A percentile compares a stretch with the other conserved stretches of the same genome.
Conservation (phyloP, 768 basidiomycete species). For the Boletellus ananas region DNA sequence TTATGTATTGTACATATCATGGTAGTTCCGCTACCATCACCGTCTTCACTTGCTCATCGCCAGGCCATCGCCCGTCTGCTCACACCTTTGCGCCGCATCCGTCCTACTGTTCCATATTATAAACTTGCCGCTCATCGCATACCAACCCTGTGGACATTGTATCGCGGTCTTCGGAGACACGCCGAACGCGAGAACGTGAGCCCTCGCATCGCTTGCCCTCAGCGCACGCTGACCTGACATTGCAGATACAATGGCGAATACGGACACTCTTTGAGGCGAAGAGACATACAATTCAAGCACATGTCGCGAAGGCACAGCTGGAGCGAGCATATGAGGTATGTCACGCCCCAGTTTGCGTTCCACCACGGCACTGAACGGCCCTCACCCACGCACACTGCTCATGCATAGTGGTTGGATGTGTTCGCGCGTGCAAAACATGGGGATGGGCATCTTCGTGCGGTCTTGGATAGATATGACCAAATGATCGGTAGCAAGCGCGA, state of each 20-base stretch:
- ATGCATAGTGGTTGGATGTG: conserved; percentile 48
- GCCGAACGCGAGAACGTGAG: conserved; percentile 56
- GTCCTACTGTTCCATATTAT: conserved; percentile 64
- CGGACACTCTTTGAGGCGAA: conserved; percentile 50
- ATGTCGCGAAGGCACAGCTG: conserved; percentile 44
- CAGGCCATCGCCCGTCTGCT: conserved; percentile 49
- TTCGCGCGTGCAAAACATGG: conserved; percentile 55
- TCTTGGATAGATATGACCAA: conserved; percentile 56
- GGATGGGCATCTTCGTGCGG: conserved; percentile 40
- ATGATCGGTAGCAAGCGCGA: conserved; percentile 51
- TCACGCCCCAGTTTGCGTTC: neutral
- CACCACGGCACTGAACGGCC: neutral
- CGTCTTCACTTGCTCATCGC: conserved; percentile 46
- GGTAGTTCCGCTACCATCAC: conserved; percentile 15
- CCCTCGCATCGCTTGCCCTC: neutral
- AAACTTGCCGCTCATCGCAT: conserved; percentile 66
- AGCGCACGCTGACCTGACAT: neutral
- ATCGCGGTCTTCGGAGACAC: conserved; percentile 60
- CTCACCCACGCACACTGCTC: neutral
- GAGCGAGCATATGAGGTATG: conserved; percentile 55
- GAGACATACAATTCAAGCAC: conserved; percentile 51
- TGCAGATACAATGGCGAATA: conserved; percentile 58
- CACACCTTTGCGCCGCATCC: conserved; percentile 53
- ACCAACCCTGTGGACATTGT: conserved; percentile 75
- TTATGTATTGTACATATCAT: conserved; percentile 1